Conservation (phyloP, 495 filamentous ascomycete species). For the Xylaria longipes region DNA sequence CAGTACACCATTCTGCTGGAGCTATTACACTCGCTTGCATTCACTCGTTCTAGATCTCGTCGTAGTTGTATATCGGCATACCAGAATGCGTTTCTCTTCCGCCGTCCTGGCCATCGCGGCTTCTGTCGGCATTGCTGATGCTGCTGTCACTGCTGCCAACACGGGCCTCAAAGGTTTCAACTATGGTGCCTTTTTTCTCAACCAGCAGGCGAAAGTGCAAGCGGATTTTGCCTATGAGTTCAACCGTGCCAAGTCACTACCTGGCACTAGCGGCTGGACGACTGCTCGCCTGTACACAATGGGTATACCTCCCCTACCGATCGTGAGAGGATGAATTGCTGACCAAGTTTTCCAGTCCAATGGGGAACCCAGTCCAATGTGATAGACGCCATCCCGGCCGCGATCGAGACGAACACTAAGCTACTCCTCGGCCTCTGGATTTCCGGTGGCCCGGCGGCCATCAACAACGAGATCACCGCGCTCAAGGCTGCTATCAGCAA, state of each 20-base stretch:
- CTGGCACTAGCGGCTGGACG: conserved; percentile 70
- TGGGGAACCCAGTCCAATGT: conserved; percentile 62
- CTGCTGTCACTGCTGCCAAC: conserved; percentile 43
- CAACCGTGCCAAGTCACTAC: conserved; percentile 68
- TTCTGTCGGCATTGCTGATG: conserved; percentile 34
- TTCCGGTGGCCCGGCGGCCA: conserved; percentile 61
- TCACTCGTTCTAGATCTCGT: background rate
- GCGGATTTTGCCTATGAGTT: conserved; percentile 71
- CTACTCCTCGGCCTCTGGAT: conserved; percentile 77
- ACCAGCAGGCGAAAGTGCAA: conserved; percentile 65
- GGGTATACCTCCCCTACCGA: conserved; percentile 37
- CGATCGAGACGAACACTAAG: conserved; percentile 69
- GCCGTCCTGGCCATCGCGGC: conserved; percentile 44
- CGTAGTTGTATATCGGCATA: background rate
- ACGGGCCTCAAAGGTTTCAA: conserved; percentile 73
- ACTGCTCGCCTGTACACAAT: conserved; percentile 60
- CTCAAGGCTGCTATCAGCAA: conserved; percentile 64
- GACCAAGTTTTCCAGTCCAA: conserved; percentile 33
- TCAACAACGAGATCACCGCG: conserved; percentile 70
- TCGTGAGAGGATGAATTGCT: conserved; percentile 1
- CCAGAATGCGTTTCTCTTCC: conserved; percentile 44
- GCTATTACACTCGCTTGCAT: background rate
- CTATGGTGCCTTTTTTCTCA: conserved; percentile 67
- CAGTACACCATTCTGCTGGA: background rate
- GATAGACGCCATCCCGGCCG: conserved; percentile 71